Conservation (phyloP, 306 rosid species). For the Fragaria ananassa region DNA sequence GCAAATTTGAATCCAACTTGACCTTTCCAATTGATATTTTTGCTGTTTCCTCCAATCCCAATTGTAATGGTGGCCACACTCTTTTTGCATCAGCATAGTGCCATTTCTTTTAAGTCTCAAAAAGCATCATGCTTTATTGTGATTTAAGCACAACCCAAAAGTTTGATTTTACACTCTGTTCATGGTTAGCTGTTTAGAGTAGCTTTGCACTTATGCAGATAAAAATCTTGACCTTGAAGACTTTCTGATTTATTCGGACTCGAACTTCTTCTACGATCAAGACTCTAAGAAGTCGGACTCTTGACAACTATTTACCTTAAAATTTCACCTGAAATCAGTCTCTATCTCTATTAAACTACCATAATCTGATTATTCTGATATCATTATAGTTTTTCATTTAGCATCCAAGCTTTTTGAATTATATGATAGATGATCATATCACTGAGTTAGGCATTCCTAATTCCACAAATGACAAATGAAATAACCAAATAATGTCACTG, state of each 20-base stretch:
- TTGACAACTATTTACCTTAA: background rate
- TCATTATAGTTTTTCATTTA: background rate
- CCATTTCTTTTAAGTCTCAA: constrained; percentile 12
- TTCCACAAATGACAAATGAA: constrained; percentile 23
- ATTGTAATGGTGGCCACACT: constrained; percentile 27
- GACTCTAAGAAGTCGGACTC: background rate
- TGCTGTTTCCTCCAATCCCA: constrained; percentile 18
- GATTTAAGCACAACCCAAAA: constrained; percentile 8
- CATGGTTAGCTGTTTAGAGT: background rate
- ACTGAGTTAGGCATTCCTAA: constrained; percentile 19
- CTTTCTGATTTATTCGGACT: background rate
- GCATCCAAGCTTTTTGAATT: background rate
- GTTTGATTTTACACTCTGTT: constrained; percentile 1
- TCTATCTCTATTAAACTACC: background rate
- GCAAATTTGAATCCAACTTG: constrained; percentile 9
- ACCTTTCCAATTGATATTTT: constrained; percentile 11
- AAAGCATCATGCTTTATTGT: constrained; percentile 32
- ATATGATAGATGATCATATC: constrained; percentile 23
- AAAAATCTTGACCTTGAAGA: background rate
- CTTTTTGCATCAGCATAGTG: constrained; percentile 26
- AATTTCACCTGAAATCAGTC: background rate
- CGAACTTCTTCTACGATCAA: background rate
- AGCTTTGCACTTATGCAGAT: constrained; percentile 20
- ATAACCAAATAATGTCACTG: constrained; percentile 10
- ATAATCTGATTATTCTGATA: background rate